Evolutionary conservation across 495 filamentous ascomycete genomes (phyloP).

Genomic region (Schizothecium vesticola): DNA sequence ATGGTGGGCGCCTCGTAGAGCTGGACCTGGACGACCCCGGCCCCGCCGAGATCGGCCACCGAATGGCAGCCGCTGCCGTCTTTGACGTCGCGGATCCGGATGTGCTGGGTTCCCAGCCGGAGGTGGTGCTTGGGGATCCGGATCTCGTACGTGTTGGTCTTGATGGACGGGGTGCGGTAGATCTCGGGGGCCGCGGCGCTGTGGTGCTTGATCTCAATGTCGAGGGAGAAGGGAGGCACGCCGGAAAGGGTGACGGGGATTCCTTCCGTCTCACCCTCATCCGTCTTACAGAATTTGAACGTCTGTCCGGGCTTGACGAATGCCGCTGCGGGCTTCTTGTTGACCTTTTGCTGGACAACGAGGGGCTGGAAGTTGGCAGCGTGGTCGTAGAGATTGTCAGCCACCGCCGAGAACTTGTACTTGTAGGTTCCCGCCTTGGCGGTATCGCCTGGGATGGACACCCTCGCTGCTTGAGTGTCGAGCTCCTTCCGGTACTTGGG

Average conservation of each 20-base stretch:
- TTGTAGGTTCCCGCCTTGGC: constrained; percentile 71
- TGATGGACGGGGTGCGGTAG: constrained; percentile 70
- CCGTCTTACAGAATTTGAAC: constrained; percentile 88
- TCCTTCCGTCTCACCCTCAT: constrained; percentile 70
- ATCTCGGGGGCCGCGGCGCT: constrained; percentile 71
- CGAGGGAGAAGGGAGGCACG: constrained; percentile 80
- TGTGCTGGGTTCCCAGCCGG: constrained; percentile 74
- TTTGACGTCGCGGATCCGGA: constrained; percentile 82
- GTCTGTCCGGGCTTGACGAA: constrained; percentile 88
- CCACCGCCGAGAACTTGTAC: constrained; percentile 76
- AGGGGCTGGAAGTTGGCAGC: constrained; percentile 59
- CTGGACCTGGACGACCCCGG: constrained; percentile 68
- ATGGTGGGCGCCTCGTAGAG: constrained; percentile 91
- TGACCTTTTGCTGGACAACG: constrained; percentile 74
- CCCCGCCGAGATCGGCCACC: constrained; percentile 52
- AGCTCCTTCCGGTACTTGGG: constrained; percentile 55
- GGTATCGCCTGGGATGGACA: constrained; percentile 79
- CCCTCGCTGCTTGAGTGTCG: constrained; percentile 62
- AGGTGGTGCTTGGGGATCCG: constrained; percentile 77
- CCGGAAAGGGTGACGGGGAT: constrained; percentile 82
- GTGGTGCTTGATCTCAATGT: constrained; percentile 88
- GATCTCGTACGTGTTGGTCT: constrained; percentile 65
- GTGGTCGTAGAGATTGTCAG: constrained; percentile 78
- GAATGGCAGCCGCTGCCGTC: constrained; percentile 80
- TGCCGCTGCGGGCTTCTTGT: constrained; percentile 68